These are phyloP conservation scores for Stephania yunnanensis DNA, from an alignment of 164 flowering plant genomes.

Conservation along the genomic window DNA sequence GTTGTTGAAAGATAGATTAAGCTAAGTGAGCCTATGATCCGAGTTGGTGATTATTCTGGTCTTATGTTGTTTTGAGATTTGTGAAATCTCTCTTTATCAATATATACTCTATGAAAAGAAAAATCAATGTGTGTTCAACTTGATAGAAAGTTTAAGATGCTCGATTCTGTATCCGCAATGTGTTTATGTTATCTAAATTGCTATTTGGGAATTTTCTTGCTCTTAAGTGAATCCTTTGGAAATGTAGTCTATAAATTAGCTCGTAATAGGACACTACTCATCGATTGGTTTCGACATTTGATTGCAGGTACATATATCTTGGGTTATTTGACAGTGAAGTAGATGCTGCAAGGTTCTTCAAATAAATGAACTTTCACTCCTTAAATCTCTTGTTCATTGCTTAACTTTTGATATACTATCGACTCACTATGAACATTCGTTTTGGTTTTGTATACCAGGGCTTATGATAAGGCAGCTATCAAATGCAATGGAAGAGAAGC, in stretches of 20 bases:
- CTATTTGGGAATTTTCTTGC: not conserved
- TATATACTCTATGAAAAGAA: too few relatives aligned
- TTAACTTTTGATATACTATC: constrained; percentile 31
- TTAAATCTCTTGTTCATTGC: constrained; percentile 14
- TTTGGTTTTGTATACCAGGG: constrained; percentile 67
- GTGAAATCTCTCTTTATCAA: too few relatives aligned
- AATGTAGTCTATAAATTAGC: not conserved
- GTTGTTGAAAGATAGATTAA: not conserved
- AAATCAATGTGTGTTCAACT: too few relatives aligned
- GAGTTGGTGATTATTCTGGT: too few relatives aligned
- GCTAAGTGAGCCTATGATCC: not conserved
- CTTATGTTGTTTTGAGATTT: too few relatives aligned
- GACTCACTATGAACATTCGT: constrained; percentile 36
- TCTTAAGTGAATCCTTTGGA: not conserved
- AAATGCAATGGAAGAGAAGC: constrained; percentile 87
- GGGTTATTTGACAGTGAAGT: constrained; percentile 91
- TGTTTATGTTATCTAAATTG: not conserved
- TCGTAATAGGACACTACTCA: constrained; percentile 13
- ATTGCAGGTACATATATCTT: constrained; percentile 95
- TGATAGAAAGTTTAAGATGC: not conserved
- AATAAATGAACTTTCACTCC: constrained; percentile 31
- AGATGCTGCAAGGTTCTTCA: constrained; percentile 90
- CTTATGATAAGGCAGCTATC: constrained; percentile 94
- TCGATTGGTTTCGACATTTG: constrained; percentile 33
- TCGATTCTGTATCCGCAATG: not conserved